Conservation (phyloP, 805 yeast species). For the Blastobotrys terrestris region DNA sequence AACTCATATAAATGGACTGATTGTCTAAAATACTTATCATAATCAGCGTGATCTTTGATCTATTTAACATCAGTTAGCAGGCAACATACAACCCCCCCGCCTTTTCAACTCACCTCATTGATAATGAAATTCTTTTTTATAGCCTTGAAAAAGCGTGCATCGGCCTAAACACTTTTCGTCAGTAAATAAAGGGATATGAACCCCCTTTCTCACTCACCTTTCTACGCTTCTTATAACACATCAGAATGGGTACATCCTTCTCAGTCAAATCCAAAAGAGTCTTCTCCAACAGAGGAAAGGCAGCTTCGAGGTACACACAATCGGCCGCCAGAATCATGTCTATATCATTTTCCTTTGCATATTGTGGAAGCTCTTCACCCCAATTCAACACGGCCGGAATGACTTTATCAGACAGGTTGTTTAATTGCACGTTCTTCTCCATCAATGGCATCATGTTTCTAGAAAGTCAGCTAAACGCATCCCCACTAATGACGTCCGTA, state of each 20-base stretch:
- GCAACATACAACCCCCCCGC: background rate
- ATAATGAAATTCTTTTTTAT: conserved; percentile 28
- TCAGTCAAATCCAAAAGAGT: conserved; percentile 42
- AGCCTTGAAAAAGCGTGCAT: conserved; percentile 32
- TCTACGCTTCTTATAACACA: conserved; percentile 51
- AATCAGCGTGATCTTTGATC: conserved; percentile 28
- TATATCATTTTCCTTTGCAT: conserved; percentile 28
- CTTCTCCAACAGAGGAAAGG: conserved; percentile 46
- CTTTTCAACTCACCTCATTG: conserved; percentile 14
- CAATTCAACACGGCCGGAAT: conserved; percentile 41
- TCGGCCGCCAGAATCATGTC: conserved; percentile 54
- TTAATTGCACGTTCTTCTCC: conserved; percentile 40
- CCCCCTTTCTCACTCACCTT: conserved; percentile 38
- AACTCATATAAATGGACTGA: conserved; percentile 39
- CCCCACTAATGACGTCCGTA: no score
- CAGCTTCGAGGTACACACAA: conserved; percentile 50
- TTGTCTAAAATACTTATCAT: conserved; percentile 34
- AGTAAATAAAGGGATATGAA: no score
- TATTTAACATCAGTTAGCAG: background rate
- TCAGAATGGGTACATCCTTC: conserved; percentile 39
- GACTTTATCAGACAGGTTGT: conserved; percentile 34
- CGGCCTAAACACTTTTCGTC: conserved; percentile 28
- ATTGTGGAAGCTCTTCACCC: conserved; percentile 37
- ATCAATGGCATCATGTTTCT: conserved; percentile 42
- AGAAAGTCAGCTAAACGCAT: background rate